These are phyloP conservation scores for Nothopassalora personata DNA, from an alignment of 2,329 filamentous ascomycete species.

Conservation along the genomic window DNA sequence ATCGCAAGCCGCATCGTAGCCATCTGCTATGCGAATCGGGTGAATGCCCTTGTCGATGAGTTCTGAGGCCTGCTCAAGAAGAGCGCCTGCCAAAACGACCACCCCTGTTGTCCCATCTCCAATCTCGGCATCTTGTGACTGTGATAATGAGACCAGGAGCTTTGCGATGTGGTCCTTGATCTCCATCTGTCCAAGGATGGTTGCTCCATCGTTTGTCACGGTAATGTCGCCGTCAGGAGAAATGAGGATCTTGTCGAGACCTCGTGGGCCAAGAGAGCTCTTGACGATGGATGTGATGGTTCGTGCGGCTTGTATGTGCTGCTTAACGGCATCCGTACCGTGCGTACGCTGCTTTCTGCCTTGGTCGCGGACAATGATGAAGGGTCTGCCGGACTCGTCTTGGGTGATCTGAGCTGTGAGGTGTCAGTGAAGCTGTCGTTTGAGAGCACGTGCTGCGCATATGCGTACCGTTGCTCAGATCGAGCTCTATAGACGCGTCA, in stretches of 20 bases:
- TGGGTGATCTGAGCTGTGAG: constrained; percentile 70
- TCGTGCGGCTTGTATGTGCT: constrained; percentile 92
- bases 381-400: constrained; percentile 94
- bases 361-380: constrained; percentile 97
- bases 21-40: constrained; percentile 96
- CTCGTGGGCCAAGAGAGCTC: constrained; percentile 89
- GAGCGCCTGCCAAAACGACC: constrained; percentile 87
- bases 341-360: constrained; percentile 96
- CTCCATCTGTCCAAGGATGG: constrained; percentile 95
- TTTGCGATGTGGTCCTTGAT: constrained; percentile 98
- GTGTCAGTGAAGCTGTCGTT: constrained; percentile 7
- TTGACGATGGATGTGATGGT: constrained; percentile 97
- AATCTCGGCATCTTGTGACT: constrained; percentile 98
- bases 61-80: constrained; percentile 93
- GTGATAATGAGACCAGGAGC: constrained; percentile 91
- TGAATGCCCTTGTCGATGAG: constrained; percentile 99
- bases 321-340: constrained; percentile 95
- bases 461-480: constrained; percentile 70
- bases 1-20: constrained; percentile 95
- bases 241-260: constrained; percentile 98
- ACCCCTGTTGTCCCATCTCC: constrained; percentile 97
- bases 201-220: constrained; percentile 97
- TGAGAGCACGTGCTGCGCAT: constrained; percentile 4
- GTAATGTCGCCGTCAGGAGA: constrained; percentile 98
- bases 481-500: constrained; percentile 57